Conservation (phyloP, 352 stramenopile species). For the Phytophthora hibernalis region DNA sequence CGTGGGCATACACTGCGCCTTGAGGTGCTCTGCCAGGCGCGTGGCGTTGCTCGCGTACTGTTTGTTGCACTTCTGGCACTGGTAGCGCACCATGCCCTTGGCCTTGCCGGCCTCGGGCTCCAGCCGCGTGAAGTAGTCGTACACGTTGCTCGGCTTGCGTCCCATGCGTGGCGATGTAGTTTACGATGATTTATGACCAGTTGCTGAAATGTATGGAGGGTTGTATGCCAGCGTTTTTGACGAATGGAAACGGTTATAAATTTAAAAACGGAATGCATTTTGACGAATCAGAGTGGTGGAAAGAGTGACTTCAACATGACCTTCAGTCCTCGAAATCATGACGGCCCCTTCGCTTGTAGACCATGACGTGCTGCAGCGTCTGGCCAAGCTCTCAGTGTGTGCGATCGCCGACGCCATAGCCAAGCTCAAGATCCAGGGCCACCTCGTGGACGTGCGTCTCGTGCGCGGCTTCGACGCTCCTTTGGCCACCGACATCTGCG, state of each 20-base stretch:
- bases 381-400: slow-evolving; percentile 74
- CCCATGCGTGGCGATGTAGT: slow-evolving; percentile 43
- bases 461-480: slow-evolving; percentile 68
- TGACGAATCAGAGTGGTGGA: not conserved
- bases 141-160: slow-evolving; percentile 87
- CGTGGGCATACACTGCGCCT: slow-evolving; percentile 69
- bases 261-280: not conserved
- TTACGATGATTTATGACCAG: not conserved
- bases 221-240: not conserved
- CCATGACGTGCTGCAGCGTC: slow-evolving; percentile 40
- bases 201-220: not conserved
- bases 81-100: slow-evolving; percentile 79
- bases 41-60: slow-evolving; percentile 89
- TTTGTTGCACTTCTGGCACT: slow-evolving; percentile 91
- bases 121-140: slow-evolving; percentile 85
- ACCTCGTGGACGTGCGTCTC: slow-evolving; percentile 75
- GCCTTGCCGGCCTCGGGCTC: slow-evolving; percentile 72
- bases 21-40: slow-evolving; percentile 79
- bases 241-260: not conserved
- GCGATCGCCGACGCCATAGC: slow-evolving; percentile 73
- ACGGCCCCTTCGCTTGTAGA: not conserved
- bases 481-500: slow-evolving; percentile 69
- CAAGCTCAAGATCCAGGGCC: slow-evolving; percentile 71
- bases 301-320: too few relatives aligned
- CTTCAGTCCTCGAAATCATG: too few relatives aligned